Evolutionary conservation across 1,139 yeast species (phyloP).

Genomic region (Scheffersomyces cryptocercus): DNA sequence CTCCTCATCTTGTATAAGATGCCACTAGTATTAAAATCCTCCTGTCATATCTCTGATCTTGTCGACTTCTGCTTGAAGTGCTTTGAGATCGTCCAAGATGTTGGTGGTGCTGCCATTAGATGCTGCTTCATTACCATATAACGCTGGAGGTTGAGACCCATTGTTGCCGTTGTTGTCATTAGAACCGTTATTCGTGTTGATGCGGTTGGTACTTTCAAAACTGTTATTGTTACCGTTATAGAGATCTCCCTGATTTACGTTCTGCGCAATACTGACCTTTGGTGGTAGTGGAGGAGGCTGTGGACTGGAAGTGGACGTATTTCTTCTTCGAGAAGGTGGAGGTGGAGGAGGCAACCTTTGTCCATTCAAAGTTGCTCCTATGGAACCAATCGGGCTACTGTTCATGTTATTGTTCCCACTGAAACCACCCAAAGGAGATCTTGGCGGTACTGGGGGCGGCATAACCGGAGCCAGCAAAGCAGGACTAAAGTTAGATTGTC

Average conservation of each 20-base stretch:
- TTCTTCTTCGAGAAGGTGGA: slow-evolving; percentile 43
- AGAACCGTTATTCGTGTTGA: neutral
- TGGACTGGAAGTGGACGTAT: slow-evolving; percentile 15
- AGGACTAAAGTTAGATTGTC: too few relatives aligned
- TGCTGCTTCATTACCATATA: slow-evolving; percentile 13
- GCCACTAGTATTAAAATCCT: slow-evolving; percentile 32
- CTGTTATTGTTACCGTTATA: slow-evolving; percentile 8
- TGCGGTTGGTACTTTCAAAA: slow-evolving; percentile 9
- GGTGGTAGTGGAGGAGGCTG: slow-evolving; percentile 39
- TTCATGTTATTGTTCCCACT: neutral
- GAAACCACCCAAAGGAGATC: slow-evolving; percentile 8
- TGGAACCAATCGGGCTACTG: neutral
- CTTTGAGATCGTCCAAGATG: slow-evolving; percentile 60
- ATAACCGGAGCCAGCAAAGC: slow-evolving; percentile 7
- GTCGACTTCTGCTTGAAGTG: slow-evolving; percentile 66
- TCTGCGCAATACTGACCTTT: slow-evolving; percentile 15
- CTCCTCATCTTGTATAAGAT: too few relatives aligned
- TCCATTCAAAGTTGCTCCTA: neutral
- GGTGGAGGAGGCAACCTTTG: slow-evolving; percentile 39
- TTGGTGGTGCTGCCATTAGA: slow-evolving; percentile 44
- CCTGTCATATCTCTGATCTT: slow-evolving; percentile 51
- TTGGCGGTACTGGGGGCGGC: slow-evolving; percentile 24
- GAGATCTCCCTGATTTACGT: neutral
- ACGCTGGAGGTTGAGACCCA: neutral
- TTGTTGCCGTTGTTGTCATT: neutral